Conservation (phyloP, 1,139 yeast species). For the Blastobotrys persicus region DNA sequence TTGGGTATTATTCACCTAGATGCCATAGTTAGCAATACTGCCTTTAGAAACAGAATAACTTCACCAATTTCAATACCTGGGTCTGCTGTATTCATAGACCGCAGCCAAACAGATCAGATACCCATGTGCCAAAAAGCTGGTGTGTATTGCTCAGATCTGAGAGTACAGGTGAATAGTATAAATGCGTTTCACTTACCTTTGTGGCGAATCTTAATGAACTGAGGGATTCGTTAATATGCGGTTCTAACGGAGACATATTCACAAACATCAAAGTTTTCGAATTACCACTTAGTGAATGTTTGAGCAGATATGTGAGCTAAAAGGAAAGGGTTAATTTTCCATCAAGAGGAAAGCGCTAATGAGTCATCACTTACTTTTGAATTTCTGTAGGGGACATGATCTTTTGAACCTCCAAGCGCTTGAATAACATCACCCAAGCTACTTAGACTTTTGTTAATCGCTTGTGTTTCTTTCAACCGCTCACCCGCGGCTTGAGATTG, state of each 20-base stretch:
- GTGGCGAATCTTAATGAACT: slow-evolving; percentile 88
- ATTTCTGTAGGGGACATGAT: slow-evolving; percentile 57
- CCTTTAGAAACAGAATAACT: no score
- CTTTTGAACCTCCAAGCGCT: slow-evolving; percentile 50
- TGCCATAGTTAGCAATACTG: background rate
- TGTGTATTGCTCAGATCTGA: no score
- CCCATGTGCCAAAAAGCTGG: no score
- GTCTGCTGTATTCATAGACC: no score
- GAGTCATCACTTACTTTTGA: slow-evolving; percentile 35
- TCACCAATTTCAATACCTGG: no score
- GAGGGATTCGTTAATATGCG: slow-evolving; percentile 70
- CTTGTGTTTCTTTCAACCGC: slow-evolving; percentile 80
- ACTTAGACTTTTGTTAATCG: slow-evolving; percentile 85
- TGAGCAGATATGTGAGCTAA: slow-evolving; percentile 70
- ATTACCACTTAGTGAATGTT: slow-evolving; percentile 78
- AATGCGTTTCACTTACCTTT: slow-evolving; percentile 47
- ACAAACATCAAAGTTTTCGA: slow-evolving; percentile 95
- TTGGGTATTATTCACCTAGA: slow-evolving; percentile 32
- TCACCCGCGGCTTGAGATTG: slow-evolving; percentile 70
- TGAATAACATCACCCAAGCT: slow-evolving; percentile 87
- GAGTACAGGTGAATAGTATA: no score
- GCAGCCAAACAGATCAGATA: no score
- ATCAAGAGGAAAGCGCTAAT: background rate
- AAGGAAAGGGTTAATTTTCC: background rate
- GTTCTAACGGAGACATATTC: slow-evolving; percentile 67